These are phyloP conservation scores for Aureobasidium lini DNA, from an alignment of 2,329 filamentous ascomycete genomes.

Conservation along the genomic window DNA sequence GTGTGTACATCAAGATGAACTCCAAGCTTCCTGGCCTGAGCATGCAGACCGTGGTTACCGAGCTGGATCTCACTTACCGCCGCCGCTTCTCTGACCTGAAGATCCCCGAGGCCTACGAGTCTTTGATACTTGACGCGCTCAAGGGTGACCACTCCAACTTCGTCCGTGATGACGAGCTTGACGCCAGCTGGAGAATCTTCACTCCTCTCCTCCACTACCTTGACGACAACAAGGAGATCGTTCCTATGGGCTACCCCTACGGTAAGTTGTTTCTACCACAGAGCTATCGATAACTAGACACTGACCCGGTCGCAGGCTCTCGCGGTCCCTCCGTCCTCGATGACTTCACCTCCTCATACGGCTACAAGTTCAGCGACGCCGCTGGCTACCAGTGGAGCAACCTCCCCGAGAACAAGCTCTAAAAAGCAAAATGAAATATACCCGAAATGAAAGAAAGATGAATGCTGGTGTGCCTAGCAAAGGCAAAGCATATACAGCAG, in stretches of 20 bases:
- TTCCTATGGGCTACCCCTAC: constrained; percentile 99
- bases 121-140: constrained; percentile 89
- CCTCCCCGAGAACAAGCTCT: constrained; percentile 72
- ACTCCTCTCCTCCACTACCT: constrained; percentile 95
- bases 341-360: constrained; percentile 95
- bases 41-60: constrained; percentile 98
- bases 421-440: constrained; percentile 24
- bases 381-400: constrained; percentile 88
- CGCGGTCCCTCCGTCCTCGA: constrained; percentile 93
- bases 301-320: constrained; percentile 58
- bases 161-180: constrained; percentile 90
- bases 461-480: neutral
- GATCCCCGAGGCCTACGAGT: constrained; percentile 98
- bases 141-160: constrained; percentile 99
- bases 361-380: constrained; percentile 97
- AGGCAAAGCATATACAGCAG: neutral
- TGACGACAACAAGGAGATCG: constrained; percentile 98
- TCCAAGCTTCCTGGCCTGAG: constrained; percentile 95
- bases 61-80: constrained; percentile 96
- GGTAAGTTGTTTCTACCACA: constrained; percentile 51
- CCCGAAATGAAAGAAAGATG: constrained; percentile 3
- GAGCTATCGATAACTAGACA: neutral
- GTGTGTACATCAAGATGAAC: constrained; percentile 99
- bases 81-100: constrained; percentile 98
- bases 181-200: constrained; percentile 98